A percentile compares a stretch with the other conserved stretches of the same genome.
Conservation (phyloP, 129 eudicot genomes). For the Kitagawia praeruptora region DNA sequence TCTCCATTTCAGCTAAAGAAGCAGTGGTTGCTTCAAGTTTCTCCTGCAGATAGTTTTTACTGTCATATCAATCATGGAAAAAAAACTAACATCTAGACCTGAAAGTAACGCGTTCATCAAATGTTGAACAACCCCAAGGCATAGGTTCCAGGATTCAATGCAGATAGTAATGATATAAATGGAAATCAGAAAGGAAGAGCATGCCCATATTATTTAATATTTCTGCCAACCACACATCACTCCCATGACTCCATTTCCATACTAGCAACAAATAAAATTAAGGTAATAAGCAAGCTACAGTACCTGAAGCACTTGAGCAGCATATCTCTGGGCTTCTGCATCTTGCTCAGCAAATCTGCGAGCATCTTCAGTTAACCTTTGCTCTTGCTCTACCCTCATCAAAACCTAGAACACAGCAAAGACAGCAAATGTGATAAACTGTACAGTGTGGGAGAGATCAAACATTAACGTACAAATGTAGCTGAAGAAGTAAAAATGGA, state of each 20-base stretch:
- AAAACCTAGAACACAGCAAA: constrained; percentile 40
- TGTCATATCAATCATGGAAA: not conserved
- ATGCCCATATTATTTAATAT: not conserved
- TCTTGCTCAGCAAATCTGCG: constrained; percentile 93
- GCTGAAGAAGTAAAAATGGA: constrained; percentile 13
- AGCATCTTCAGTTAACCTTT: constrained; percentile 93
- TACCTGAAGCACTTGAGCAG: constrained; percentile 86
- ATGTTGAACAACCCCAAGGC: not conserved
- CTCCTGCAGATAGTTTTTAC: constrained; percentile 30
- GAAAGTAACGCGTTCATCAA: not conserved
- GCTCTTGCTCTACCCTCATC: constrained; percentile 98
- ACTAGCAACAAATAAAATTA: not conserved
- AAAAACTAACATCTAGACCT: not conserved
- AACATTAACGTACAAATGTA: not conserved
- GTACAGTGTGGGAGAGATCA: not conserved
- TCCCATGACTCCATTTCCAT: not conserved
- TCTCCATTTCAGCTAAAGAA: constrained; percentile 85
- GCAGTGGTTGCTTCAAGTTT: constrained; percentile 67
- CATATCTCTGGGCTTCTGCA: constrained; percentile 83
- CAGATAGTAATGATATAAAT: not conserved
- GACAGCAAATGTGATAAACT: constrained; percentile 1
- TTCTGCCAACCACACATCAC: not conserved
- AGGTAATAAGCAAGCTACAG: not conserved
- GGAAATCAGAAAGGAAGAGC: not conserved
- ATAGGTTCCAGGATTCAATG: not conserved